phyloP scores from a whole-genome alignment of 1,284 basidiomycete genomes.

The Chalciporus sp. region DNA sequence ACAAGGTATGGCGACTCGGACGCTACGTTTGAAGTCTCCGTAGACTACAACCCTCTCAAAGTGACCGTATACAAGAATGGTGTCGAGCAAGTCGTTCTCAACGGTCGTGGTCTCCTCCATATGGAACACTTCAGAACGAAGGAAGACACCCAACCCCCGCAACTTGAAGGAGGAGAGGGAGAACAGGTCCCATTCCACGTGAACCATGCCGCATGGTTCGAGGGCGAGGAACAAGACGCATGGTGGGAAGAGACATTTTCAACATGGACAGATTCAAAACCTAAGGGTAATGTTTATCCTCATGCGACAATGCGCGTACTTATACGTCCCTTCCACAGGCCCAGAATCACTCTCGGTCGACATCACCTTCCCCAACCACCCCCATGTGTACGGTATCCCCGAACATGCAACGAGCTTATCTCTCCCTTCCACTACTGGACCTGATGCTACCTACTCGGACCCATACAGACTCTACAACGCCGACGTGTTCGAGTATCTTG shows the following conservation, averaged over 20 bases:
- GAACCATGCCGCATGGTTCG: slow-evolving; percentile 79
- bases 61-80: slow-evolving; percentile 75
- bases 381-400: slow-evolving; percentile 92
- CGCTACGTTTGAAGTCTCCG: slow-evolving; percentile 64
- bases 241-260: slow-evolving; percentile 91
- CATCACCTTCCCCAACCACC: slow-evolving; percentile 89
- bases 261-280: slow-evolving; percentile 90
- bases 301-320: not conserved
- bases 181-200: slow-evolving; percentile 59
- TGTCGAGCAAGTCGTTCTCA: slow-evolving; percentile 85
- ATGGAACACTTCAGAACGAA: slow-evolving; percentile 97
- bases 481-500: slow-evolving; percentile 97
- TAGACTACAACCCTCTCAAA: slow-evolving; percentile 75
- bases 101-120: slow-evolving; percentile 88
- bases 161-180: slow-evolving; percentile 43
- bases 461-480: slow-evolving; percentile 96
- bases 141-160: slow-evolving; percentile 42
- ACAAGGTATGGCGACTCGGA: slow-evolving; percentile 60
- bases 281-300: slow-evolving; percentile 71
- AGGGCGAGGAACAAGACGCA: slow-evolving; percentile 79
- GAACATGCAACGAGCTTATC: slow-evolving; percentile 94
- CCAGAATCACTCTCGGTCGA: slow-evolving; percentile 94
- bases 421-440: slow-evolving; percentile 82
- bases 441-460: slow-evolving; percentile 74
- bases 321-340: slow-evolving; percentile 49